A percentile compares a stretch with the other conserved stretches of the same genome.
These are phyloP conservation scores for Eucalyptus cladocalyx DNA, from an alignment of 345 rosid genomes.

Conservation along the genomic window DNA sequence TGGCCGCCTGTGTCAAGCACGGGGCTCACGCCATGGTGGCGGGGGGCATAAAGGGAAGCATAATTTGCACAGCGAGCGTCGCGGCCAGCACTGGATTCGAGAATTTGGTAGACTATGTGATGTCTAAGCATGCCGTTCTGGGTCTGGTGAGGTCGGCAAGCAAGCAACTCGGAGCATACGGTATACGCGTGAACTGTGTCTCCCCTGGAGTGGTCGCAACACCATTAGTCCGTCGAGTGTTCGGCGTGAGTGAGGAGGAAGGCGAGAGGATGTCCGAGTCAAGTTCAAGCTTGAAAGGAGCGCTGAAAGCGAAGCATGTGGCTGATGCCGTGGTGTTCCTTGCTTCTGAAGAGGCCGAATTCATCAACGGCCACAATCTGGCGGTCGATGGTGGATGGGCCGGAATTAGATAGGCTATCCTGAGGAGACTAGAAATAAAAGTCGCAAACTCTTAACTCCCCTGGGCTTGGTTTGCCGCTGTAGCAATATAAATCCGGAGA, in stretches of 20 bases:
- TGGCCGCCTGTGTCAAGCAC: background rate
- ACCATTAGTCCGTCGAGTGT: background rate
- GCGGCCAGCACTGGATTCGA: background rate
- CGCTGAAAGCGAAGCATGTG: background rate
- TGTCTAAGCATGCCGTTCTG: conserved; percentile 30
- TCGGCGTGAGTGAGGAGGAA: background rate
- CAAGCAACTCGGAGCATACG: background rate
- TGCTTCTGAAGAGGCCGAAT: background rate
- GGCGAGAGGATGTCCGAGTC: background rate
- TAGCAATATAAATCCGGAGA: background rate
- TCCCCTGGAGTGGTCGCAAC: background rate
- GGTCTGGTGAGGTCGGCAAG: conserved; percentile 3
- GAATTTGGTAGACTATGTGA: background rate
- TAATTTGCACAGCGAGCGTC: conserved; percentile 22
- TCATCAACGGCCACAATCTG: background rate
- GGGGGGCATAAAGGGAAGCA: conserved; percentile 10
- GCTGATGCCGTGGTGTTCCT: background rate
- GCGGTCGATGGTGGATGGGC: background rate
- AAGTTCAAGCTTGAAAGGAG: background rate
- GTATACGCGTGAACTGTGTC: background rate
- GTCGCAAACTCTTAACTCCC: background rate
- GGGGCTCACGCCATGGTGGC: conserved; percentile 28
- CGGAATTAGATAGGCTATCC: background rate
- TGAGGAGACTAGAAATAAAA: background rate
- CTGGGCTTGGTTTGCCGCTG: background rate